phyloP scores from a whole-genome alignment of 441 rosid genomes.

The Macaranga tanarius region DNA sequence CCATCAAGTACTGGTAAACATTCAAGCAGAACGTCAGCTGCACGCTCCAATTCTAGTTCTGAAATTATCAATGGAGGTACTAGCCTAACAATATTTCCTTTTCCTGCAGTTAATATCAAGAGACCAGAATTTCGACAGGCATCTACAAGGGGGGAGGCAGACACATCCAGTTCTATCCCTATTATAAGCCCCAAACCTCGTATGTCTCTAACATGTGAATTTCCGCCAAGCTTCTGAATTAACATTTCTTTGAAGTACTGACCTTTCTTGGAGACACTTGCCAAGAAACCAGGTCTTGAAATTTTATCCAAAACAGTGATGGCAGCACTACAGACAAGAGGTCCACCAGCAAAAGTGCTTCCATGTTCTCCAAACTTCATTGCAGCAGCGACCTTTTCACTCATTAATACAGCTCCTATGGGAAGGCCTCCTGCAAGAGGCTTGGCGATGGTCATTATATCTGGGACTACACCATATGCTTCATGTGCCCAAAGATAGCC shows the following conservation, averaged over 20 bases:
- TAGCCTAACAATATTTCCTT: slow-evolving; percentile 72
- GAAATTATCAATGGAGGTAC: slow-evolving; percentile 80
- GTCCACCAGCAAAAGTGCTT: slow-evolving; percentile 84
- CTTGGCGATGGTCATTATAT: slow-evolving; percentile 84
- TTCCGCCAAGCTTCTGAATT: slow-evolving; percentile 57
- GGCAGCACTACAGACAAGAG: slow-evolving; percentile 70
- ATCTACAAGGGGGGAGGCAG: slow-evolving; percentile 61
- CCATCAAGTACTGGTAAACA: slow-evolving; percentile 45
- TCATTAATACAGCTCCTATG: slow-evolving; percentile 67
- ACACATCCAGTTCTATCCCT: slow-evolving; percentile 66
- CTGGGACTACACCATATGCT: slow-evolving; percentile 56
- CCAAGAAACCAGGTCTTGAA: slow-evolving; percentile 61
- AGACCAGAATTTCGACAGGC: slow-evolving; percentile 72
- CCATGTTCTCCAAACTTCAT: slow-evolving; percentile 73
- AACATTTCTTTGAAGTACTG: slow-evolving; percentile 50
- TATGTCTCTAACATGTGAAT: slow-evolving; percentile 65
- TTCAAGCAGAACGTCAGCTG: slow-evolving; percentile 50
- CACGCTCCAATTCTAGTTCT: slow-evolving; percentile 58
- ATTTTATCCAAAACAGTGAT: slow-evolving; percentile 61
- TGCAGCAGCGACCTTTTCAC: slow-evolving; percentile 68
- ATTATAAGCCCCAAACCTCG: slow-evolving; percentile 74
- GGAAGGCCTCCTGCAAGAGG: slow-evolving; percentile 95
- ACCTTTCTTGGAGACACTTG: slow-evolving; percentile 63
- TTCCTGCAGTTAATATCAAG: slow-evolving; percentile 69
- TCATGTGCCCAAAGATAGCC: slow-evolving; percentile 85